Conservation (phyloP, 1,284 basidiomycete genomes). For the Papiliotrema flavescens region DNA sequence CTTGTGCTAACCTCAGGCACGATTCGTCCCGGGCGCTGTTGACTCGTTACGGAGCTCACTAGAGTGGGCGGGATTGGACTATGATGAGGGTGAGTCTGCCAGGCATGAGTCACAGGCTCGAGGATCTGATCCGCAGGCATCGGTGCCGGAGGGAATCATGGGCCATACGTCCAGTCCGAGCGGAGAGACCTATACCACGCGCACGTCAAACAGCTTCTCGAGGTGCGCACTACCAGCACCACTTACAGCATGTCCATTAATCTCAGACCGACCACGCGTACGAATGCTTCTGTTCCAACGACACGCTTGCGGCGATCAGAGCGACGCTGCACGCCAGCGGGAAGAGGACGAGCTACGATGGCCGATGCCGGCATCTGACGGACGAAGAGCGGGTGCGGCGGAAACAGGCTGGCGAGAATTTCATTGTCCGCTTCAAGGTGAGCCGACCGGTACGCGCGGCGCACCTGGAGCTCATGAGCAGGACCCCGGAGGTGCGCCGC, state of each 20-base stretch:
- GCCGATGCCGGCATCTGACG: slow-evolving; percentile 74
- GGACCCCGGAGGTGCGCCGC: neutral
- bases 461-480: neutral
- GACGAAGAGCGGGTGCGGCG: slow-evolving; percentile 76
- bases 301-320: slow-evolving; percentile 64
- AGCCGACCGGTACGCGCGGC: slow-evolving; percentile 26
- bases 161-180: slow-evolving; percentile 87
- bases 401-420: slow-evolving; percentile 70
- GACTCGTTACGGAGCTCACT: slow-evolving; percentile 73
- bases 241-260: neutral
- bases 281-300: slow-evolving; percentile 83
- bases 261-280: slow-evolving; percentile 59
- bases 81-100: slow-evolving; percentile 69
- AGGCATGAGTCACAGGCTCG: neutral
- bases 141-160: slow-evolving; percentile 65
- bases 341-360: slow-evolving; percentile 75
- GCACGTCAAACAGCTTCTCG: slow-evolving; percentile 70
- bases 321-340: slow-evolving; percentile 66
- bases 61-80: slow-evolving; percentile 88
- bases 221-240: slow-evolving; percentile 52
- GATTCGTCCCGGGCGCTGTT: slow-evolving; percentile 77
- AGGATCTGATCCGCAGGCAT: slow-evolving; percentile 54
- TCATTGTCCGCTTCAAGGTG: slow-evolving; percentile 82
- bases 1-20: slow-evolving; percentile 55
- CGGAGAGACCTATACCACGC: slow-evolving; percentile 75